phyloP scores from a whole-genome alignment of 2,329 filamentous ascomycete genomes.

The Arthrobotrys conoides region DNA sequence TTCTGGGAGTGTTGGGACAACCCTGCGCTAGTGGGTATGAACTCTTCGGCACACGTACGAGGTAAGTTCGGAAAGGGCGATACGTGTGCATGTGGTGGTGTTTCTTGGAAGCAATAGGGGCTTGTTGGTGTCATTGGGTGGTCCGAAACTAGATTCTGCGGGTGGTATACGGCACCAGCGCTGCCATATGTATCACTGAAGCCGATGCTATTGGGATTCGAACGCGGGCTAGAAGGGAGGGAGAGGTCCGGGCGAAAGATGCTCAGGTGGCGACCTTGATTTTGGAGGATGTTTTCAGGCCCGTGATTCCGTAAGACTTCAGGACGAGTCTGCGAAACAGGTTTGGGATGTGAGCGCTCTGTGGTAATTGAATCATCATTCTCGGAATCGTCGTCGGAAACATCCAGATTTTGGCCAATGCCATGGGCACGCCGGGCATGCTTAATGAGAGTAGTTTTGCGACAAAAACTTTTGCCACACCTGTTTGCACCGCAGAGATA shows the following conservation, averaged over 20 bases:
- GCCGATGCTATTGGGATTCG: conserved; percentile 21
- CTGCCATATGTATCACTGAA: conserved; percentile 40
- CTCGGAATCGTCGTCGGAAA: conserved; percentile 63
- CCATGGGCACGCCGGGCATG: conserved; percentile 64
- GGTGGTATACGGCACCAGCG: conserved; percentile 33
- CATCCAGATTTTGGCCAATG: conserved; percentile 63
- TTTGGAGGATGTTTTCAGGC: conserved; percentile 24
- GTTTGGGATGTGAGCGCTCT: conserved; percentile 26
- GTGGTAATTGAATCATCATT: conserved; percentile 61
- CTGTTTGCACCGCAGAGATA: conserved; percentile 76
- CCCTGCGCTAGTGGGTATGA: conserved; percentile 69
- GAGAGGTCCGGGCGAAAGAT: conserved; percentile 48
- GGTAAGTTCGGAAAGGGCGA: conserved; percentile 46
- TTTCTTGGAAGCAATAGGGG: conserved; percentile 50
- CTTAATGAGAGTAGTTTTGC: conserved; percentile 74
- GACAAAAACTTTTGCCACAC: conserved; percentile 78
- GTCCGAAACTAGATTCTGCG: conserved; percentile 36
- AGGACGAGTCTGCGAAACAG: conserved; percentile 17
- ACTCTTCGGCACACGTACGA: conserved; percentile 45
- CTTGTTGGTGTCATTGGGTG: conserved; percentile 57
- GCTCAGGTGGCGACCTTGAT: conserved; percentile 48
- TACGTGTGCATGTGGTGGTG: conserved; percentile 31
- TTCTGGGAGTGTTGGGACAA: conserved; percentile 62
- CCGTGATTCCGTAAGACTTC: conserved; percentile 34
- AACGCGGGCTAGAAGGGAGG: conserved; percentile 45